phyloP scores from a whole-genome alignment of 2,329 filamentous ascomycete species.

The Blastomyces percursus region DNA sequence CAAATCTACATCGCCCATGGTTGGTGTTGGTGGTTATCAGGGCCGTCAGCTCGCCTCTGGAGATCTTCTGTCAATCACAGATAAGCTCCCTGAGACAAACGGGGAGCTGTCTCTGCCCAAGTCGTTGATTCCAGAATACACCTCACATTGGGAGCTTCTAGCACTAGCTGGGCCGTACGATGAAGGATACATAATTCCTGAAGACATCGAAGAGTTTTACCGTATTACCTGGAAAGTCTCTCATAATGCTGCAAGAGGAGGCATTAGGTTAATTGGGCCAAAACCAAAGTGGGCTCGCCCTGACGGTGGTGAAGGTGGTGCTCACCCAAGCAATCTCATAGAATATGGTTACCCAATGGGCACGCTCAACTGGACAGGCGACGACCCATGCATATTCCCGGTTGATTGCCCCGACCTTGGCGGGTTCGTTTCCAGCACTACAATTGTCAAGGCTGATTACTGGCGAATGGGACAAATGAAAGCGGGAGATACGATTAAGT shows the following conservation, averaged over 20 bases:
- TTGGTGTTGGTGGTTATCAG: constrained; percentile 50
- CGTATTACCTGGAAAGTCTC: constrained; percentile 48
- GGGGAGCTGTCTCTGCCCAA: constrained; percentile 34
- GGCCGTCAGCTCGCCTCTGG: constrained; percentile 45
- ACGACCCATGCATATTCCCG: constrained; percentile 50
- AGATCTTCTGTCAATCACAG: constrained; percentile 40
- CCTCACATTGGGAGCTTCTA: constrained; percentile 42
- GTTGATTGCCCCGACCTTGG: constrained; percentile 51
- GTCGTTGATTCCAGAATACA: constrained; percentile 39
- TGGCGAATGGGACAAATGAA: constrained; percentile 54
- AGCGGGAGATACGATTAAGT: constrained; percentile 46
- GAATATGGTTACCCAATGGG: constrained; percentile 52
- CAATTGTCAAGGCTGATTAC: constrained; percentile 46
- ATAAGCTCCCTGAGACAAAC: constrained; percentile 26
- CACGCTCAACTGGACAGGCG: constrained; percentile 50
- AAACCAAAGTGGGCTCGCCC: constrained; percentile 48
- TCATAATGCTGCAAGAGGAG: constrained; percentile 51
- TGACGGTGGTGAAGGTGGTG: constrained; percentile 52
- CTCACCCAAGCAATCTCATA: constrained; percentile 50
- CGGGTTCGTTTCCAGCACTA: constrained; percentile 48
- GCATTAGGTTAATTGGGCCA: constrained; percentile 50
- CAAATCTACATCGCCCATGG: constrained; percentile 48
- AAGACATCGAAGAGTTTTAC: constrained; percentile 49
- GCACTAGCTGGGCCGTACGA: constrained; percentile 48
- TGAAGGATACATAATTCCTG: constrained; percentile 41